These are phyloP conservation scores for Trichophyton schoenleinii DNA, from an alignment of 2,329 filamentous ascomycete species.

Conservation along the genomic window DNA sequence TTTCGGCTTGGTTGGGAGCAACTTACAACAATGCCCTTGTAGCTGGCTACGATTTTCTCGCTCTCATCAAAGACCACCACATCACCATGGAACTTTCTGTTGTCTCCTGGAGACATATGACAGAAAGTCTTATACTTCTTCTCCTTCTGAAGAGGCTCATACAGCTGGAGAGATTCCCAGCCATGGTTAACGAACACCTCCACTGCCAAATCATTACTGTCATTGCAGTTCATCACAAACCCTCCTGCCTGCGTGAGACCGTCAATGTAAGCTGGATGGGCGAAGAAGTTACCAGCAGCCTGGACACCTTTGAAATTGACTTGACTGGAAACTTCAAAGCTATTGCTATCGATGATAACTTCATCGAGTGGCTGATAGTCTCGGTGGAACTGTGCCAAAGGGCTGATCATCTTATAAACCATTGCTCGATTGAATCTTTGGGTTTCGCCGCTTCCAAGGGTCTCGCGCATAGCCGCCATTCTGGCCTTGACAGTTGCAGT, in stretches of 20 bases:
- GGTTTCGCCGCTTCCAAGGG: conserved; percentile 19
- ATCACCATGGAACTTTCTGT: conserved; percentile 16
- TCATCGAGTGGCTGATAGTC: conserved; percentile 27
- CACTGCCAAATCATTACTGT: conserved; percentile 17
- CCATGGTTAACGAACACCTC: conserved; percentile 27
- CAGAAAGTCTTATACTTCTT: conserved; percentile 5
- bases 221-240: conserved; percentile 27
- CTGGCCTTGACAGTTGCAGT: neutral
- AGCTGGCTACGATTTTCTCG: conserved; percentile 21
- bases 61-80: conserved; percentile 20
- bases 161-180: conserved; percentile 22
- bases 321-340: conserved; percentile 25
- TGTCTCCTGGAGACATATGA: conserved; percentile 19
- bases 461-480: conserved; percentile 17
- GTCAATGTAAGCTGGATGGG: conserved; percentile 28
- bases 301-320: conserved; percentile 21
- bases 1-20: conserved; percentile 3
- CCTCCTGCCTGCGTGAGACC: conserved; percentile 25
- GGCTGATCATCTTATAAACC: conserved; percentile 27
- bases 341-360: conserved; percentile 25
- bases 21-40: conserved; percentile 15
- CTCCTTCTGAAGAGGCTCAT: conserved; percentile 14
- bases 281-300: conserved; percentile 18
- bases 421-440: conserved; percentile 23
- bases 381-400: conserved; percentile 24